Percentiles rank a stretch among this genome's conserved stretches.
These are phyloP conservation scores for Mycena pura DNA, from an alignment of 768 basidiomycete species.

Conservation along the genomic window DNA sequence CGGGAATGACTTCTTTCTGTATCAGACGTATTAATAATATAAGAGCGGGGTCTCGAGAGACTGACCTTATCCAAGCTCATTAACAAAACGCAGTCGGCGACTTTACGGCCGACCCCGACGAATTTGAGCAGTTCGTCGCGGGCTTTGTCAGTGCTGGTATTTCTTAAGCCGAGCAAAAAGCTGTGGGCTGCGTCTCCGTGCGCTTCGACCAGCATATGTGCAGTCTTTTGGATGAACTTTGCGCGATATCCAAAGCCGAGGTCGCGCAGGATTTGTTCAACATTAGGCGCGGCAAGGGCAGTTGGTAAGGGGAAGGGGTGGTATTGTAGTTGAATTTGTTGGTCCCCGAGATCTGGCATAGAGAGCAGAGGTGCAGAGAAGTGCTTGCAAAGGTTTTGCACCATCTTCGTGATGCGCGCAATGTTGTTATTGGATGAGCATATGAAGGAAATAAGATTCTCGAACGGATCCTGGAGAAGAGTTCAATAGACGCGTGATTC, in stretches of 20 bases:
- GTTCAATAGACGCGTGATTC: neutral
- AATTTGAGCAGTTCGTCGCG: constrained; percentile 80
- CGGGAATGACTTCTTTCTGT: constrained; percentile 86
- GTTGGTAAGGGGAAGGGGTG: constrained; percentile 89
- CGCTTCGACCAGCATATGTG: constrained; percentile 72
- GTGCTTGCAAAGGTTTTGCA: constrained; percentile 78
- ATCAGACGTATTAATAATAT: neutral
- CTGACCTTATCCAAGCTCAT: constrained; percentile 91
- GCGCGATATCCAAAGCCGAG: constrained; percentile 98
- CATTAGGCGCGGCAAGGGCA: constrained; percentile 61
- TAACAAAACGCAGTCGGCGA: constrained; percentile 92
- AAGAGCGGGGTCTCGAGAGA: neutral
- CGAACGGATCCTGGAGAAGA: constrained; percentile 84
- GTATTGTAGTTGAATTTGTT: constrained; percentile 46
- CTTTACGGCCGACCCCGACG: constrained; percentile 93
- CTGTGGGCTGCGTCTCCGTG: constrained; percentile 64
- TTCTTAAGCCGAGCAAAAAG: constrained; percentile 66
- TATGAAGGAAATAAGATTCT: constrained; percentile 97
- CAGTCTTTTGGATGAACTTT: constrained; percentile 84
- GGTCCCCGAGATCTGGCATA: constrained; percentile 40
- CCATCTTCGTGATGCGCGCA: constrained; percentile 91
- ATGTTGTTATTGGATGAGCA: constrained; percentile 99
- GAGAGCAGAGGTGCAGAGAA: constrained; percentile 77
- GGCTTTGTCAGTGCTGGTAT: constrained; percentile 59
- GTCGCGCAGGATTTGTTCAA: constrained; percentile 69